Base-by-base conservation (phyloP, 73 alveolate species). In the Stentor coeruleus region DNA sequence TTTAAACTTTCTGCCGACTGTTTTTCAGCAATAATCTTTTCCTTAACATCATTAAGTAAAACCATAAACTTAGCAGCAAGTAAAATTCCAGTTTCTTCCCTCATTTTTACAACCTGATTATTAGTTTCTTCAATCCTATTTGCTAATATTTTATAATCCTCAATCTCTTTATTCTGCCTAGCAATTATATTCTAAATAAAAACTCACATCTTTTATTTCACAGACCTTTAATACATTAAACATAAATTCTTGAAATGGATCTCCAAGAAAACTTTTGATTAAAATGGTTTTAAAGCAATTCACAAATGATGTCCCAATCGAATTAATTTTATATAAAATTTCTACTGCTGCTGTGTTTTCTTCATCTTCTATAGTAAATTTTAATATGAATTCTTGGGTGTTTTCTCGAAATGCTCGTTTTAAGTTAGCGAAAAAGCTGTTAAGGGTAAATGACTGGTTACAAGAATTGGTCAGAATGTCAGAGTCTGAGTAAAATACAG, bases 41-140 rank as follows among this genome's bases (percentile, higher is more conserved):
- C 66, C 20, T 49, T 49, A 49, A 49, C 20, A 11, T 49, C 28
- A 49, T 49, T 49, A 6, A 49, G 6, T 20, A 49, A 49, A 49
- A 49, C 66, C 66, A 49, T 49, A 49, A 49, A 49, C 66, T 49
- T 49, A 6, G 66, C 66, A 49, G 66, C 66, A 49, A 49, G 66
- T 49, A 11, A 11, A 49, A 49, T 20, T 49, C 66, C 66, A 49
- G 66, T 49, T 49, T 49, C 66, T 11, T 49, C 66, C 20, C 66
- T 49, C 66, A 49, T 49, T 6, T 11, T 20, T 20, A 11, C 28
- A 49, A 49, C 66, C 6, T 49, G 28, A 6, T 11, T 6, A 11
- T 49, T 6, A 49, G 66, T 49, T 49, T 49, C 20, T 49, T 20
- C 20, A 49, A 49, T 49, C 20, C 20, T 49, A 11, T 49, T 20